These are phyloP conservation scores for Epicoccum nigrum DNA, from an alignment of 2,329 filamentous ascomycete species.

Conservation along the genomic window DNA sequence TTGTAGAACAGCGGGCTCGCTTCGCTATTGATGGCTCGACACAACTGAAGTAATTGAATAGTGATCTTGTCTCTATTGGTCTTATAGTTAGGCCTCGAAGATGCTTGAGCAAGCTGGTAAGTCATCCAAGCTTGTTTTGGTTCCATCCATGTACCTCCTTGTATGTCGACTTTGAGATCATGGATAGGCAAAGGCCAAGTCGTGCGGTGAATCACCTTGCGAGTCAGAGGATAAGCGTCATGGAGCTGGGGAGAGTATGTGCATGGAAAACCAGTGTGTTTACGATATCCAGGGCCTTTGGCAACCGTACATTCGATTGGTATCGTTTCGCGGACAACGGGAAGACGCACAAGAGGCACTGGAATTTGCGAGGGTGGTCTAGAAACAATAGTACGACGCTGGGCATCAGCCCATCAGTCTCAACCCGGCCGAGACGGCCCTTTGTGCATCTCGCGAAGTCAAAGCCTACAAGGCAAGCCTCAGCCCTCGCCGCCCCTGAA, in stretches of 20 bases:
- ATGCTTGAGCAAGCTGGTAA: slow-evolving; percentile 21
- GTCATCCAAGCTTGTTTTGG: slow-evolving; percentile 27
- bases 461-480: no score
- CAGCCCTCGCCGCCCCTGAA: no score
- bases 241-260: slow-evolving; percentile 11
- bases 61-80: slow-evolving; percentile 4
- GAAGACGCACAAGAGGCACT: no score
- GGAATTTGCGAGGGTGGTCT: no score
- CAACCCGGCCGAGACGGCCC: no score
- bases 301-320: slow-evolving; percentile 21
- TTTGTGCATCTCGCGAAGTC: no score
- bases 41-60: slow-evolving; percentile 24
- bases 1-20: slow-evolving; percentile 30
- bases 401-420: no score
- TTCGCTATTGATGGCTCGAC: slow-evolving; percentile 30
- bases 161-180: slow-evolving; percentile 21
- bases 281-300: slow-evolving; percentile 3
- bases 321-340: slow-evolving; percentile 24
- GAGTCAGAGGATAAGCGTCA: slow-evolving; percentile 17
- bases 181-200: slow-evolving; percentile 26
- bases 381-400: no score
- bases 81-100: background rate
- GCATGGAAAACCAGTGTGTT: slow-evolving; percentile 8
- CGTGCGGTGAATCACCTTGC: slow-evolving; percentile 13
- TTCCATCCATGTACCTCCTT: slow-evolving; percentile 15